Evolutionary conservation across 2,329 filamentous ascomycete species (phyloP), one percentile per base, ranked within the genome.

Genomic region (Huntiella bhutanensis): DNA sequence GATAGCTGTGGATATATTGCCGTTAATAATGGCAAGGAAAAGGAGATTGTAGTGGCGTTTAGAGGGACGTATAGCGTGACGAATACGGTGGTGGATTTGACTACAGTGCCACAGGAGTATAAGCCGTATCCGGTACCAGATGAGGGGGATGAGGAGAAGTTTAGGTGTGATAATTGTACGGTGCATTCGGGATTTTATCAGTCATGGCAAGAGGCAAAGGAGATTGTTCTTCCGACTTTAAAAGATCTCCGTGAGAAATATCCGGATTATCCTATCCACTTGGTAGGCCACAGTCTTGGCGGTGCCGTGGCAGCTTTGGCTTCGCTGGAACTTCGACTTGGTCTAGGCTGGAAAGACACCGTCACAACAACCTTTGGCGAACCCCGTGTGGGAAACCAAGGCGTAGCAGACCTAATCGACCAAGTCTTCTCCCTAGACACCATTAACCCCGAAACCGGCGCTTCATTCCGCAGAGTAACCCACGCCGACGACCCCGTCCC

Each of bases 1-100:
- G 91, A 96, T 61, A 92, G 83, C 54, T 95, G 86, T 60, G 91
- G 91, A 51, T 98, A 93, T 62, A 77, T 96, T 48, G 87, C 83
- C 0, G 65, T 96, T n/a, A 87, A 91, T 52, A 82, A 92, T 57
- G 60, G 60, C 15, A 47, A 51, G 8, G 47, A 55, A 19, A 56
- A 58, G 36, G 63, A 64, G 32, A 82, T 98, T 48, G 68, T 96
- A 40, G 73, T 96, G 34, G 87, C 86, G 6, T 96, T 96, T 56
- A 77, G 91, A 41, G 91, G 91, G 17, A 96, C 91, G 11, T 95
- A 96, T 62, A 94, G 86, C 53, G 71, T 98, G 55, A 73, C 85
- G 45, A 94, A 96, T 59, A 87, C 87, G 10, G 79, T 98, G 51
- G 71, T 86, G 43, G 91, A 98, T 62, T 69, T 98, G 47, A 86